phyloP scores from a whole-genome alignment of 1,284 basidiomycete genomes.

The Trametes hirsuta region DNA sequence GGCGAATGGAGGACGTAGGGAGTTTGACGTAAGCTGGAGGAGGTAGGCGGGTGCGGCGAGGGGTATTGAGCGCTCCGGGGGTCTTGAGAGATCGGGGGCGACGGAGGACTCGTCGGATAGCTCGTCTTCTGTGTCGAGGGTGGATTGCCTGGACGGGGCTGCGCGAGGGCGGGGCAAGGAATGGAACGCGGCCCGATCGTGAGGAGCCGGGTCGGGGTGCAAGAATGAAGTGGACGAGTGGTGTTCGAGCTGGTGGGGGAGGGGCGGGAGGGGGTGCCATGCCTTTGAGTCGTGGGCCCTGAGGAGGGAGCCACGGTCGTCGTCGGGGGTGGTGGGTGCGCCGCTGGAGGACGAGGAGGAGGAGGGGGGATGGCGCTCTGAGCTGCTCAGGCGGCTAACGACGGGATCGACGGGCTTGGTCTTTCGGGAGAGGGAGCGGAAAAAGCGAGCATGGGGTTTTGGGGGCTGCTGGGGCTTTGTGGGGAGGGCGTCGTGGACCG shows the following conservation, averaged over 20 bases:
- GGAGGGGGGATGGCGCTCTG: slow-evolving; percentile 35
- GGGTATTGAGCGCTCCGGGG: slow-evolving; percentile 17
- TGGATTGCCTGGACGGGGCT: slow-evolving; percentile 17
- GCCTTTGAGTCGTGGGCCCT: slow-evolving; percentile 27
- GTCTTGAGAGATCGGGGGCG: slow-evolving; percentile 24
- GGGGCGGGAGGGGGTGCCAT: slow-evolving; percentile 18
- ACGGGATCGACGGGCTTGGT: slow-evolving; percentile 25
- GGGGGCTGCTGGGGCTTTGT: slow-evolving; percentile 14
- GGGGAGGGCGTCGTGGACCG: slow-evolving; percentile 7
- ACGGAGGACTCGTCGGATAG: slow-evolving; percentile 29
- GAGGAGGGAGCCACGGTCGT: slow-evolving; percentile 50
- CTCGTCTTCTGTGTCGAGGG: slow-evolving; percentile 26
- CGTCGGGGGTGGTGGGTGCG: slow-evolving; percentile 62
- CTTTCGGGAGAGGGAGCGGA: slow-evolving; percentile 36
- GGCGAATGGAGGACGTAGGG: slow-evolving; percentile 36
- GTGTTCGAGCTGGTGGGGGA: slow-evolving; percentile 5
- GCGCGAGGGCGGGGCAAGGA: slow-evolving; percentile 9
- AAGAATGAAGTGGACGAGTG: slow-evolving; percentile 16
- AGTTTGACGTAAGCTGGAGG: slow-evolving; percentile 37
- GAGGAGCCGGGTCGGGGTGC: slow-evolving; percentile 10
- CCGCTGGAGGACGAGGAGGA: slow-evolving; percentile 64
- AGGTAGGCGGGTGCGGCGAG: slow-evolving; percentile 33
- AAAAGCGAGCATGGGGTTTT: slow-evolving; percentile 35
- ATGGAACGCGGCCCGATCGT: slow-evolving; percentile 16
- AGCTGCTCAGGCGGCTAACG: slow-evolving; percentile 24